A percentile compares a stretch with the other conserved stretches of the same genome.
Evolutionary conservation across 192 early-diverging fungal species (phyloP).

Genomic region (Gonapodya sp.): DNA sequence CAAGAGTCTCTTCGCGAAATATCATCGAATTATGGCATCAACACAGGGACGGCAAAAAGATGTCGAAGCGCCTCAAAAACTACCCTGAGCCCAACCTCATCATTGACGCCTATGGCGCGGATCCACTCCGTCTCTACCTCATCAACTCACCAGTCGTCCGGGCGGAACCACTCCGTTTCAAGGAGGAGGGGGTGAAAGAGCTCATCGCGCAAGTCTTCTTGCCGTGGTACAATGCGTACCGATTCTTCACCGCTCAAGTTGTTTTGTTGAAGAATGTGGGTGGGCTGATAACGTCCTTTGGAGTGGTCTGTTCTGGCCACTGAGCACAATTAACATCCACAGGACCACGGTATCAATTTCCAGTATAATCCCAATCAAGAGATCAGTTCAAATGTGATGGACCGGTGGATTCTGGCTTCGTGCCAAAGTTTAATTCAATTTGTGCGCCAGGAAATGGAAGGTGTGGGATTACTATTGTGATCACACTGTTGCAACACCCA

Average conservation of each 20-base stretch:
- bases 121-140: slow-evolving; percentile 83
- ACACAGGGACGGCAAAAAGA: slow-evolving; percentile 92
- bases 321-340: not conserved
- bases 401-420: slow-evolving; percentile 93
- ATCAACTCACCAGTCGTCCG: slow-evolving; percentile 98
- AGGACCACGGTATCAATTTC: slow-evolving; percentile 66
- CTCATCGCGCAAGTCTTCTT: slow-evolving; percentile 87
- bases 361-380: slow-evolving; percentile 56
- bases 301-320: not conserved
- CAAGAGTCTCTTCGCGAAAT: not conserved
- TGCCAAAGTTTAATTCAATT: slow-evolving; percentile 90
- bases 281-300: too few species aligned
- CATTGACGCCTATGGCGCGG: slow-evolving; percentile 84
- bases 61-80: slow-evolving; percentile 97
- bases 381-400: slow-evolving; percentile 78
- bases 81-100: slow-evolving; percentile 86
- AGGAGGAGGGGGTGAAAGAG: slow-evolving; percentile 95
- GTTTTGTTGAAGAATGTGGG: slow-evolving; percentile 73
- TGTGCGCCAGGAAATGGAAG: slow-evolving; percentile 81
- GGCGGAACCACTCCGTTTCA: slow-evolving; percentile 88
- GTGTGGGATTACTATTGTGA: slow-evolving; percentile 12
- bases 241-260: slow-evolving; percentile 91
- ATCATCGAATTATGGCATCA: not conserved
- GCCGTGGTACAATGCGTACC: slow-evolving; percentile 98
- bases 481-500: not conserved